A percentile compares a stretch with the other conserved stretches of the same genome.
Evolutionary conservation across 2,329 filamentous ascomycete species (phyloP).

Genomic region (Neonectria punicea): DNA sequence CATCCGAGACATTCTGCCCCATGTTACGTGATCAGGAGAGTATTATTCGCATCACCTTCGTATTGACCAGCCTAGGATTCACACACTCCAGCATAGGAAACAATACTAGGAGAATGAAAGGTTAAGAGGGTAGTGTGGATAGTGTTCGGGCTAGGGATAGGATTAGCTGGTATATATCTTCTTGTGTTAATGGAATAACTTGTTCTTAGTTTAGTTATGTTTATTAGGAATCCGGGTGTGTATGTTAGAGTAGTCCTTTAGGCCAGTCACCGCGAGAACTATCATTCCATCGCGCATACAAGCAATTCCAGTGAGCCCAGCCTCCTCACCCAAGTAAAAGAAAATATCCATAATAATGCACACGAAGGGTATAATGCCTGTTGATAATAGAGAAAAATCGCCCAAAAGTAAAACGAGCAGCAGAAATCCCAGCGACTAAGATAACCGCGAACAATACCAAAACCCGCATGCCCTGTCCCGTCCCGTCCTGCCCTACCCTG

Average conservation of each 20-base stretch:
- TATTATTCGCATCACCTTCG: slow-evolving; percentile 15
- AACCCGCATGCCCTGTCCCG: slow-evolving; percentile 16
- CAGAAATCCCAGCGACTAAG: slow-evolving; percentile 24
- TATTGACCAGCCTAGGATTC: not conserved
- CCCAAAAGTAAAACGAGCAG: slow-evolving; percentile 27
- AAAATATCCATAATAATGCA: slow-evolving; percentile 34
- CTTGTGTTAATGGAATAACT: no score
- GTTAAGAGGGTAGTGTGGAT: no score
- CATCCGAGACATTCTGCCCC: not conserved
- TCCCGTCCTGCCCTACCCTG: slow-evolving; percentile 3
- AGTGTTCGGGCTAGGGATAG: no score
- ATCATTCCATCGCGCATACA: slow-evolving; percentile 12
- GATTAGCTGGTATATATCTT: no score
- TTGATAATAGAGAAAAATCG: slow-evolving; percentile 37
- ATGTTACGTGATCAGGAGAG: slow-evolving; percentile 2
- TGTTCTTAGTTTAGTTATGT: no score
- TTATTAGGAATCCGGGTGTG: no score
- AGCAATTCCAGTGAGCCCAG: slow-evolving; percentile 3
- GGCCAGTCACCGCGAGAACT: not conserved
- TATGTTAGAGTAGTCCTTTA: no score
- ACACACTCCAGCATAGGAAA: no score
- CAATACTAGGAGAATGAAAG: no score
- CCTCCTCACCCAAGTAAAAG: not conserved
- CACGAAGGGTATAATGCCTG: slow-evolving; percentile 47
- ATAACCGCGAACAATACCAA: slow-evolving; percentile 20